A percentile compares a stretch with the other conserved stretches of the same genome.
These are phyloP conservation scores for Tolypocladium sp. DNA, from an alignment of 2,329 filamentous ascomycete species.

Conservation along the genomic window DNA sequence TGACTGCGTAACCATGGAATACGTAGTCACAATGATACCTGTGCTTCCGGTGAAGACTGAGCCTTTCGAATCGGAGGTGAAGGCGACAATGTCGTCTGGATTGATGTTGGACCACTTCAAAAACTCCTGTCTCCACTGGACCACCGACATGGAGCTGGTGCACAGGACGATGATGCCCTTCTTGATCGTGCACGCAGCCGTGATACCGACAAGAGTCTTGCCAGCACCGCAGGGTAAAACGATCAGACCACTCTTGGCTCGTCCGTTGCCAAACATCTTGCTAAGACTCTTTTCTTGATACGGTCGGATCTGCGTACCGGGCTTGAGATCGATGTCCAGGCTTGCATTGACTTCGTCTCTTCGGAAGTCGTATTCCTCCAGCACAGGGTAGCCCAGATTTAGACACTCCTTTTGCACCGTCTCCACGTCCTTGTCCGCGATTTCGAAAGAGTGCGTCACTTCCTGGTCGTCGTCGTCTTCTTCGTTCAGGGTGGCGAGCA, in stretches of 20 bases:
- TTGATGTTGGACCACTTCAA: conserved; percentile 96
- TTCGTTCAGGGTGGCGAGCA: conserved; percentile 67
- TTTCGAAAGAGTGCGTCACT: conserved; percentile 88
- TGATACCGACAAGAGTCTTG: conserved; percentile 97
- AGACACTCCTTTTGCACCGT: conserved; percentile 83
- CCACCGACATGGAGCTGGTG: conserved; percentile 95
- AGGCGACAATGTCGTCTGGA: conserved; percentile 85
- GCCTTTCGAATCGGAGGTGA: conserved; percentile 88
- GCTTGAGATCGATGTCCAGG: conserved; percentile 86
- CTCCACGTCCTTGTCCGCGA: conserved; percentile 73
- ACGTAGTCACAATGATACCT: conserved; percentile 94
- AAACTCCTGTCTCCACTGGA: conserved; percentile 95
- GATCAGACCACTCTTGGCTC: conserved; percentile 95
- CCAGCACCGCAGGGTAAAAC: conserved; percentile 93
- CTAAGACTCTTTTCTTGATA: conserved; percentile 97
- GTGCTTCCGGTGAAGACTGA: conserved; percentile 73
- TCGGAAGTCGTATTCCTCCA: conserved; percentile 96
- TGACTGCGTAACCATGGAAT: conserved; percentile 96
- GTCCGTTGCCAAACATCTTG: conserved; percentile 99
- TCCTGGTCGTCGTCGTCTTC: conserved; percentile 84
- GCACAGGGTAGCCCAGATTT: conserved; percentile 74
- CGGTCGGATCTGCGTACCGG: conserved; percentile 79
- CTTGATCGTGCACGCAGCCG: conserved; percentile 93
- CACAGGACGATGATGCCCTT: conserved; percentile 93
- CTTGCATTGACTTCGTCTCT: conserved; percentile 85